phyloP scores from a whole-genome alignment of 306 rosid species.

The Prunus davidiana region DNA sequence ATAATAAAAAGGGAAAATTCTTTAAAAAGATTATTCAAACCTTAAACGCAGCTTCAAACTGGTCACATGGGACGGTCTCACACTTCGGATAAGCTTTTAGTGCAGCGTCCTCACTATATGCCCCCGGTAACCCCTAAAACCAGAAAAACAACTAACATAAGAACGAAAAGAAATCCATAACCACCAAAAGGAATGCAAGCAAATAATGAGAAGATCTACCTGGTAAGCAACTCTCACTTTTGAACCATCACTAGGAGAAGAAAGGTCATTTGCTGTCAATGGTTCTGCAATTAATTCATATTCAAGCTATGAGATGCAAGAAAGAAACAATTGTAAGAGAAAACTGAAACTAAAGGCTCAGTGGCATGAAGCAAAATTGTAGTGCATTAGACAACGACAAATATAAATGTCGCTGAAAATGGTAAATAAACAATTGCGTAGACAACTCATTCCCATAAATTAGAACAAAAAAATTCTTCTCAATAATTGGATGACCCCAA shows the following conservation, averaged over 20 bases:
- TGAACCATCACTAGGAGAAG: conserved; percentile 48
- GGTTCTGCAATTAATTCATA: conserved; percentile 61
- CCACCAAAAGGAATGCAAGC: conserved; percentile 12
- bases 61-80: conserved; percentile 84
- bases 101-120: conserved; percentile 89
- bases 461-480: neutral
- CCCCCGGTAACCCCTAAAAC: conserved; percentile 78
- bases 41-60: conserved; percentile 86
- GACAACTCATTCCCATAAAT: neutral
- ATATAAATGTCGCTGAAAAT: neutral
- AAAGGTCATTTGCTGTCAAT: conserved; percentile 42
- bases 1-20: neutral
- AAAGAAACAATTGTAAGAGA: neutral
- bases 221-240: conserved; percentile 85
- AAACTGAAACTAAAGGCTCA: conserved; percentile 10
- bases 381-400: conserved; percentile 1
- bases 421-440: neutral
- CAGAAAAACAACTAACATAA: conserved; percentile 18
- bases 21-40: conserved; percentile 28
- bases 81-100: conserved; percentile 78
- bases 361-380: conserved; percentile 13
- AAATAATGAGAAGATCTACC: conserved; percentile 41
- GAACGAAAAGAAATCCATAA: conserved; percentile 18
- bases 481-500: neutral
- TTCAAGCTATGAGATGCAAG: conserved; percentile 15